Evolutionary conservation across 108 stramenopile species (phyloP).

Genomic region (Cyclotella baltica): DNA sequence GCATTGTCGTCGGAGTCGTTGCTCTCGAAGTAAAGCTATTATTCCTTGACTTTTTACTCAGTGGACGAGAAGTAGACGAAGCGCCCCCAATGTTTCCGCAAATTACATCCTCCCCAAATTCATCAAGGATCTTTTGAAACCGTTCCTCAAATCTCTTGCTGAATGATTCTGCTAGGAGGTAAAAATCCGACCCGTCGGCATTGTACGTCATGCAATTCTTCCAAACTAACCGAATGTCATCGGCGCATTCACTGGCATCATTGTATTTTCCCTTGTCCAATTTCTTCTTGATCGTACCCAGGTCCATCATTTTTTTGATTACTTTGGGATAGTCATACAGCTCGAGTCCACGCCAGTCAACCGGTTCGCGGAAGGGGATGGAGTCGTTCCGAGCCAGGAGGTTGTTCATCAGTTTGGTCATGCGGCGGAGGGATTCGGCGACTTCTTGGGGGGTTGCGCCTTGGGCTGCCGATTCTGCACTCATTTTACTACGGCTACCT

Average conservation of each 20-base stretch:
- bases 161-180: conserved; percentile 82
- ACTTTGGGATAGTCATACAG: conserved; percentile 95
- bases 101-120: conserved; percentile 60
- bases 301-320: conserved; percentile 95
- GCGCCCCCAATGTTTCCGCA: conserved; percentile 28
- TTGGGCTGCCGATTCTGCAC: background rate
- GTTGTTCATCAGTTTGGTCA: conserved; percentile 60
- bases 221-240: conserved; percentile 97
- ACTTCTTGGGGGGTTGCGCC: conserved; percentile 2
- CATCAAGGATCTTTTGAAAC: conserved; percentile 77
- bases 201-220: conserved; percentile 97
- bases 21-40: conserved; percentile 11
- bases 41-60: background rate
- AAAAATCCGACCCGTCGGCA: conserved; percentile 90
- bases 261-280: conserved; percentile 84
- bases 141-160: conserved; percentile 87
- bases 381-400: conserved; percentile 66
- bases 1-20: background rate
- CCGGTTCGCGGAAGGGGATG: conserved; percentile 91
- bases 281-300: conserved; percentile 92
- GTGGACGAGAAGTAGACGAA: background rate
- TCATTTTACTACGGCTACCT: background rate
- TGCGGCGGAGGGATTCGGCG: conserved; percentile 26
- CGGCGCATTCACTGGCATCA: conserved; percentile 75
- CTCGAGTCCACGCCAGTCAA: conserved; percentile 93